Percentiles rank a stretch among this genome's conserved stretches.
phyloP scores from a whole-genome alignment of 2,329 filamentous ascomycete genomes.

The Stenocarpella maydis region DNA sequence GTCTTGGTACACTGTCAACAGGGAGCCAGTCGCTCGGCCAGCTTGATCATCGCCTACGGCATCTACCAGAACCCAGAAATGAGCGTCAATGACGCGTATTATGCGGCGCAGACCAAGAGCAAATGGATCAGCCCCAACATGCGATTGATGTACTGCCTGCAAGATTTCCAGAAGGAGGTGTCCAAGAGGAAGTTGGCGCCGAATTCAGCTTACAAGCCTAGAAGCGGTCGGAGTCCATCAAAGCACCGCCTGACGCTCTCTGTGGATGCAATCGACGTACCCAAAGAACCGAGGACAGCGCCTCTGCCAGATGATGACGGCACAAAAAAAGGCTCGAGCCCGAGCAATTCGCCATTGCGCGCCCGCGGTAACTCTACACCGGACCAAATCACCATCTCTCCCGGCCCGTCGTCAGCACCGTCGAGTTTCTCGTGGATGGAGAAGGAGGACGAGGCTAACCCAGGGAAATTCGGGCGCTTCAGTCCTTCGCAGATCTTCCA shows the following conservation, averaged over 20 bases:
- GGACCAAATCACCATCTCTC: constrained; percentile 58
- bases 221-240: constrained; percentile 62
- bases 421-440: constrained; percentile 68
- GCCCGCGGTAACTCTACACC: constrained; percentile 63
- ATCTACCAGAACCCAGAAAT: constrained; percentile 80
- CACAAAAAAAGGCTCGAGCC: constrained; percentile 50
- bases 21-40: constrained; percentile 84
- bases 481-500: constrained; percentile 45
- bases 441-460: constrained; percentile 54
- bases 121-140: constrained; percentile 92
- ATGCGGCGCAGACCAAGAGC: constrained; percentile 81
- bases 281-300: constrained; percentile 68
- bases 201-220: constrained; percentile 57
- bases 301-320: constrained; percentile 64
- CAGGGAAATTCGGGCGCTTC: constrained; percentile 51
- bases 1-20: constrained; percentile 88
- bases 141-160: constrained; percentile 88
- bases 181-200: constrained; percentile 57
- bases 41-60: constrained; percentile 86
- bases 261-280: constrained; percentile 63
- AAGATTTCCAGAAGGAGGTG: constrained; percentile 78
- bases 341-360: constrained; percentile 55
- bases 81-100: constrained; percentile 84
- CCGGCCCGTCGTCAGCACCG: constrained; percentile 73
- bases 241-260: constrained; percentile 70